Evolutionary conservation across 805 yeast genomes (phyloP), one percentile per base, ranked within the genome.

Genomic region (Nakazawaea molendinolei): DNA sequence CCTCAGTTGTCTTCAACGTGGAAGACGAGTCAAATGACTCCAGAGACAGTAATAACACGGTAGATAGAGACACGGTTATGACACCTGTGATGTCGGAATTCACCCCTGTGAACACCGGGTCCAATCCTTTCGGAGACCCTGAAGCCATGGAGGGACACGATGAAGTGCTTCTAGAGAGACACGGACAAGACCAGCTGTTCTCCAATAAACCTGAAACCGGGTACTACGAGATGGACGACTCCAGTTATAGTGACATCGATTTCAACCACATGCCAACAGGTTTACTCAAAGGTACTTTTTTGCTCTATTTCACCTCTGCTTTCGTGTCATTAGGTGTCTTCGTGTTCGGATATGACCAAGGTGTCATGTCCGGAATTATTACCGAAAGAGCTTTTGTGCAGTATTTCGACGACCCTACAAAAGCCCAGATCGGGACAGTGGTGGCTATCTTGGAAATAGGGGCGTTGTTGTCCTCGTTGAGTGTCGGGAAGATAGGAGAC

Each of bases 401-500:
- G 15, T 85, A 79, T 56, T 87, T 85, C 58, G 52, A 77, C 45
- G 51, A 83, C 31, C 97, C 97, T 1, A 61, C 79, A 4, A 71
- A 92, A 12, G 70, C 86, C 1, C 70, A 74, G 42, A 74, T 86
- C 28, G 97, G 96, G 15, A 74, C 90, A 3, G 81, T 87, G 71
- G 92, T 87, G 9, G 87, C 95, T 12, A 81, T 87, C 38, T 64
- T 87, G 37, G 96, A 87, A 58, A 70, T 87, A 21, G 96, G 97
- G 28, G 95, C 96, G 0, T 63, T 86, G 53, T 58, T 83, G 1
- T 77, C 90, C 3, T 80, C 94, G 5, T 61, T 86, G 23, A 51
- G 74, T 34, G 92, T 85, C 3, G 92, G 95, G 3, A 63, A 71
- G 41, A 59, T 86, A 12, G 82, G 87, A 32, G 95, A 86, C 52